Percentiles rank a stretch among this genome's conserved stretches.
phyloP scores from a whole-genome alignment of 108 stramenopile species.

The Cyclotella sp. region DNA sequence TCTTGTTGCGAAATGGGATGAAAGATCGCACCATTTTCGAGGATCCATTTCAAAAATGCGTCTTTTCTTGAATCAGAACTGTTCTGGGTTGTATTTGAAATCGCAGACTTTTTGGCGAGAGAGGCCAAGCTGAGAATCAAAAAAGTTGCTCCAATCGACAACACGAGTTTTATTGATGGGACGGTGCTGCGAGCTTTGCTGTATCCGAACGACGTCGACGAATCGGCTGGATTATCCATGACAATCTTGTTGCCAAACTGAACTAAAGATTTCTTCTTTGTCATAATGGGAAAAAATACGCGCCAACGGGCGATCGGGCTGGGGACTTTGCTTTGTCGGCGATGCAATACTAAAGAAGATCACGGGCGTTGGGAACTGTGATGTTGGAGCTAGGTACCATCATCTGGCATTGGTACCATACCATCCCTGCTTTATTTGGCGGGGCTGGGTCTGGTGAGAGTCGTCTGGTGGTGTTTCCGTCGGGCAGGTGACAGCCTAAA shows the following conservation, averaged over 20 bases:
- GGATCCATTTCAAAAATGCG: constrained; percentile 53
- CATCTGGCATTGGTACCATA: too few relatives aligned
- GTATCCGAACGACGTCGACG: background rate
- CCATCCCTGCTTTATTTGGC: too few relatives aligned
- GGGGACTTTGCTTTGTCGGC: too few relatives aligned
- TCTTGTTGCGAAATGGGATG: constrained; percentile 31
- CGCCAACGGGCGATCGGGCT: too few relatives aligned
- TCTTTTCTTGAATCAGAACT: constrained; percentile 14
- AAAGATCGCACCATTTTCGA: constrained; percentile 49
- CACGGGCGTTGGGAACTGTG: too few relatives aligned
- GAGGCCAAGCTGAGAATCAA: background rate
- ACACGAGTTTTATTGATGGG: background rate
- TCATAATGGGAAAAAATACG: background rate
- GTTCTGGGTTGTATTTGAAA: background rate
- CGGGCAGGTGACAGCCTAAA: too few relatives aligned
- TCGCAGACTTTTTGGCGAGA: background rate
- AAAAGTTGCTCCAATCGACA: background rate
- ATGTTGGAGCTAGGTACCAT: too few relatives aligned
- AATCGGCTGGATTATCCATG: background rate
- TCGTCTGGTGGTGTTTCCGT: too few relatives aligned
- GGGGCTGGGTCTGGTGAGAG: too few relatives aligned
- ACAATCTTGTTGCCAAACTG: background rate
- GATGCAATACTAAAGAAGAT: too few relatives aligned
- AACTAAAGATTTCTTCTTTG: background rate
- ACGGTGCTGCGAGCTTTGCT: background rate